Evolutionary conservation across 371 early-diverging fungal species (phyloP).

Genomic region (Mucor plumbeus): DNA sequence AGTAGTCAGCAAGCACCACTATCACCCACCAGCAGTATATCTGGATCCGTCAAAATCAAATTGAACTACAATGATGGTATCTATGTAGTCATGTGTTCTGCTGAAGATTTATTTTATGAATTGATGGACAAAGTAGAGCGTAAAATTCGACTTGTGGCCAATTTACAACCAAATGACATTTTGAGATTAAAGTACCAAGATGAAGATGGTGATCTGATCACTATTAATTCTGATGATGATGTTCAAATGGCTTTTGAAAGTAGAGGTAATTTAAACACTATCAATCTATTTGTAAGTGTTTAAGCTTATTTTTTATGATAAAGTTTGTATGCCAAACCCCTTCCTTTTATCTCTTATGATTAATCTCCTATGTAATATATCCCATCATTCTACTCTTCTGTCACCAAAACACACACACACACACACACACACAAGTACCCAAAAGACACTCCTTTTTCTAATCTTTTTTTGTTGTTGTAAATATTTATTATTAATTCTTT

Average conservation of each 20-base stretch:
- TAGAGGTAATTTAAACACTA: slow-evolving; percentile 45
- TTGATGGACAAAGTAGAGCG: slow-evolving; percentile 82
- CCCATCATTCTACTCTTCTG: not conserved
- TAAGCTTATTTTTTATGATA: slow-evolving; percentile 14
- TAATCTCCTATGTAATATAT: slow-evolving; percentile 2
- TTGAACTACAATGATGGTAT: slow-evolving; percentile 86
- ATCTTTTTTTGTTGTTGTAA: slow-evolving; percentile 13
- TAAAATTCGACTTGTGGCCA: slow-evolving; percentile 85
- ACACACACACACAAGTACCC: not conserved
- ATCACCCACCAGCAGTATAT: slow-evolving; percentile 9
- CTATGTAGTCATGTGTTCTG: slow-evolving; percentile 83
- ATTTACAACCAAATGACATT: slow-evolving; percentile 47
- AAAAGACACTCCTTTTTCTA: not conserved
- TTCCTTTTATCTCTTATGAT: not conserved
- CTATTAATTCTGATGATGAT: slow-evolving; percentile 90
- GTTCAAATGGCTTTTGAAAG: slow-evolving; percentile 91
- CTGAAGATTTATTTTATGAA: slow-evolving; percentile 74
- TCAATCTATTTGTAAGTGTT: slow-evolving; percentile 49
- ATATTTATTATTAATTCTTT: slow-evolving; percentile 5
- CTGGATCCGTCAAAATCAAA: slow-evolving; percentile 72
- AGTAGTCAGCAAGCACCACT: slow-evolving; percentile 2
- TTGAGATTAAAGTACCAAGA: slow-evolving; percentile 88
- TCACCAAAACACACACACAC: not conserved
- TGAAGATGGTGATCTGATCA: slow-evolving; percentile 90
- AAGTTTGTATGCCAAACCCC: not conserved